Base-by-base conservation (phyloP, 306 rosid genomes). In the Medicago lupulina region DNA sequence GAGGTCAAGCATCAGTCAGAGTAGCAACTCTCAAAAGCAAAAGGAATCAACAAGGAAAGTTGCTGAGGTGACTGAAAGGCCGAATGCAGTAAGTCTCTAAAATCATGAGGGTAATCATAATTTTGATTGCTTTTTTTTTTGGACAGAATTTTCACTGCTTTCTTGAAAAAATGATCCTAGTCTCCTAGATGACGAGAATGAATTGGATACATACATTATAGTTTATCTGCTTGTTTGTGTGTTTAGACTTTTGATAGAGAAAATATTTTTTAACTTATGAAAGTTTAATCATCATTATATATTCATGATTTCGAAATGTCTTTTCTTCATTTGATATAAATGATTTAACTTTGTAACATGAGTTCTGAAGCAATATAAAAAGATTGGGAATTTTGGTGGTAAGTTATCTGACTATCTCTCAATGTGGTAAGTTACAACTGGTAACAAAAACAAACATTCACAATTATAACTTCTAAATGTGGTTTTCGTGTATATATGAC, bases 11-110 rank as follows among this genome's bases (percentile, higher is more conserved):
- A 21, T 34, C 58, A 21, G 41, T 53, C 76, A 19, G 51, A 70
- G 75, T 65, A 58, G 41, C 44, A 67, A 63, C 28, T 34, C 38
- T 36, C 19, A 19, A 18, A 47, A 25, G 66, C 70, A 68, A 44
- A 73, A 73, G 47, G 72, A 69, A 41, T 53, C 64, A 41, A 10
- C 9, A 60, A n/a, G 62, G 44, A 65, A 75, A 15, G 16, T 80
- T 64, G 28, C 63, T 9, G 81, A 77, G 75, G 81, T 86, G 65
- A 75, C 72, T 16, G 49, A 55, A 73, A 84, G 84, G 66, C 88
- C 90, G 10, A 49, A 75, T 62, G 76, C 78, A 75, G 88, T 88
- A 84, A 84, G 90, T 80, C 25, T 80, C 66, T 55, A 23, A 51
- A 46, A 12, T 47, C 67, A 25, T 62, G 44, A 16, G 9, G 9